phyloP scores from a whole-genome alignment of 2,329 filamentous ascomycete genomes.

The Ceratocystis destructans region DNA sequence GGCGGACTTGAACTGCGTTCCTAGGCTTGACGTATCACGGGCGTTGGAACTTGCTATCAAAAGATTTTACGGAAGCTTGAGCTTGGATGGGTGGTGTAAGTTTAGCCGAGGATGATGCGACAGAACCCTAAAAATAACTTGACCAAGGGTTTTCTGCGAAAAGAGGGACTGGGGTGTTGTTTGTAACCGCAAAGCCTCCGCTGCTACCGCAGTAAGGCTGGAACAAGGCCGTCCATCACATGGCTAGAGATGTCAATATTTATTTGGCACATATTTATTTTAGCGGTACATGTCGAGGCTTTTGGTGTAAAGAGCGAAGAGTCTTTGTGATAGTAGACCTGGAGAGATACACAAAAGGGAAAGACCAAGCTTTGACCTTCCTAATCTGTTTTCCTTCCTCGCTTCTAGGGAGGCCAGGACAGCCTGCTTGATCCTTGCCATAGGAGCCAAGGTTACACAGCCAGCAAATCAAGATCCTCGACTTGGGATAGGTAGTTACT shows the following conservation, averaged over 20 bases:
- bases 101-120: neutral
- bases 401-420: neutral
- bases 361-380: neutral
- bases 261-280: too few species aligned
- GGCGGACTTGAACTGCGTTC: neutral
- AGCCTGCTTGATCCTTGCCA: neutral
- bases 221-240: too few species aligned
- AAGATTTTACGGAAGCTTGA: neutral
- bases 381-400: neutral
- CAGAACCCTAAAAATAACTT: neutral
- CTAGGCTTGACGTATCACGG: neutral
- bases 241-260: too few species aligned
- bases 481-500: too few species aligned
- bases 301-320: too few species aligned
- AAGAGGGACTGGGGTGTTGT: neutral
- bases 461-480: too few species aligned
- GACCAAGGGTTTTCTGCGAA: neutral
- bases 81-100: neutral
- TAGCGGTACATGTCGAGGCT: too few species aligned
- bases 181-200: too few species aligned
- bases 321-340: neutral
- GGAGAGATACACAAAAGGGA: neutral
- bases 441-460: neutral
- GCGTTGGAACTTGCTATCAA: neutral
- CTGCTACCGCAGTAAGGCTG: too few species aligned